Percentiles rank a stretch among this genome's conserved stretches.
Evolutionary conservation across 2,329 filamentous ascomycete species (phyloP).

Genomic region (Fusarium sp.): DNA sequence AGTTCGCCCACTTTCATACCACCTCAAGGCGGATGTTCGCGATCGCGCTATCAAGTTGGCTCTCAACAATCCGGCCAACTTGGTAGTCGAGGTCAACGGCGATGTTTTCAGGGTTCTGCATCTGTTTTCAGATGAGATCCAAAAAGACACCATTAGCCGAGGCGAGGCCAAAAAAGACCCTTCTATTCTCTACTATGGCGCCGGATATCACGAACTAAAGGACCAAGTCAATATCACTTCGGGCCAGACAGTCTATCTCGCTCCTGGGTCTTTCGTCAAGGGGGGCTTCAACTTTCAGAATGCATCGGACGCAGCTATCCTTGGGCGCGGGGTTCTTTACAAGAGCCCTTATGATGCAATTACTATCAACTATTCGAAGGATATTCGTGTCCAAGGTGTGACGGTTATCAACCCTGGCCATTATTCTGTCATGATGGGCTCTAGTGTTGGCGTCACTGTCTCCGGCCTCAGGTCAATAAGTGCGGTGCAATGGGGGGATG

Average conservation of each 20-base stretch:
- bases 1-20: neutral
- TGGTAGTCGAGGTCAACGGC: neutral
- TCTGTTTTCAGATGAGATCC: neutral
- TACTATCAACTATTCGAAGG: neutral
- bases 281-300: neutral
- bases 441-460: neutral
- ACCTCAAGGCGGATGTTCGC: neutral
- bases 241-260: slow-evolving; percentile 1
- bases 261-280: neutral
- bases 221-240: neutral
- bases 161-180: neutral
- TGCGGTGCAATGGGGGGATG: slow-evolving; percentile 3
- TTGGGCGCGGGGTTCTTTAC: neutral
- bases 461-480: neutral
- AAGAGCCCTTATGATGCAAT: neutral
- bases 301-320: neutral
- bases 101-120: neutral
- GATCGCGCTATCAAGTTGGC: neutral
- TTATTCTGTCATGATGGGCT: neutral
- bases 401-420: neutral
- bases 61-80: neutral
- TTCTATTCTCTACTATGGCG: neutral
- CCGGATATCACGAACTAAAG: neutral
- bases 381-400: neutral
- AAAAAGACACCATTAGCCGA: neutral